Base-by-base conservation (phyloP, 768 basidiomycete species). In the Cubamyces sp. region DNA sequence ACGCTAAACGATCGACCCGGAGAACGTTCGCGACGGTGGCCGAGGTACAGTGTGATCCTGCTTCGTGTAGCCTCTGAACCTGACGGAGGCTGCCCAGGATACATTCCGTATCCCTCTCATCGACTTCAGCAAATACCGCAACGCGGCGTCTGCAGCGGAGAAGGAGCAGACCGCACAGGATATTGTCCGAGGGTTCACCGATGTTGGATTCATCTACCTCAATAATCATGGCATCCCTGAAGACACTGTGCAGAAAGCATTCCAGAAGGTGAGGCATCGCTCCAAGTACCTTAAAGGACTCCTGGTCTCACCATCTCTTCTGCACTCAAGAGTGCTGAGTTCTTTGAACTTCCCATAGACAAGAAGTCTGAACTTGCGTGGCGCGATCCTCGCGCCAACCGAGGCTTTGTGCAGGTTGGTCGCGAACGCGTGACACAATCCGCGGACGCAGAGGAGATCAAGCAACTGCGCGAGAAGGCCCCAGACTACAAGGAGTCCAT, bases 401-500 rank as follows among this genome's bases (percentile, higher is more conserved):
- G 94, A 57, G 93, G 93, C 34, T 94, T 93, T 71, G 90, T 95
- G 51, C 77, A 80, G 64, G 78, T 90, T 41, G 93, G 93, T 18
- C 84, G 93, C 19, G 94, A 96, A 73, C 87, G 89, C 37, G 88
- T 92, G 28, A 91, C 90, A 0, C 88, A 90, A 63, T 87, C 87
- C 25, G 77, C 81, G 34, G 84, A 92, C 73, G 80, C 85, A 11
- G 74, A 79, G 18, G 91, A 92, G 75, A 94, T 95, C 66, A 87
- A 86, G 47, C 73, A 80, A 46, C 76, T 94, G 21, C 86, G 93
- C n/a, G 78, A 76, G 60, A 86, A 84, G 61, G 86, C 92, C 0
- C 92, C 93, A 0, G 92, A 93, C 70, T 85, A 76, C 75, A 92
- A 93, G 74, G 92, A 95, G 73, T 79, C 85, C 8, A 92, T 95